These are phyloP conservation scores for Diplogelasinospora grovesii DNA, from an alignment of 495 filamentous ascomycete genomes.

Conservation along the genomic window DNA sequence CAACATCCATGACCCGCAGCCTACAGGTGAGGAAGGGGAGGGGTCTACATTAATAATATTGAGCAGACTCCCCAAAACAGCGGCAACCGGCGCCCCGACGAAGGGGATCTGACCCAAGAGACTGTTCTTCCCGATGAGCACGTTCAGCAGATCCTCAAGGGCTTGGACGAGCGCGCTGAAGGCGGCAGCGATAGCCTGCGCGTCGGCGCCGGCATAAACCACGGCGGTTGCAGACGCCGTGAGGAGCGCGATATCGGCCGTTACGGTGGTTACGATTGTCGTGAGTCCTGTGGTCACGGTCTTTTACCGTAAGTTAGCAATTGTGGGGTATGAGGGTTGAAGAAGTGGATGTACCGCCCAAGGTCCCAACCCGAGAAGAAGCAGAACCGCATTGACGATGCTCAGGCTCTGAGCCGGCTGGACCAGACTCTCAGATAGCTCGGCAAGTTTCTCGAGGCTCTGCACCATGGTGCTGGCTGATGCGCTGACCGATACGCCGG, in stretches of 20 bases:
- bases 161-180: conserved; percentile 17
- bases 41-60: conserved; percentile 20
- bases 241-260: not conserved
- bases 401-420: conserved; percentile 12
- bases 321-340: too few species aligned
- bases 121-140: conserved; percentile 25
- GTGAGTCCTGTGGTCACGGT: conserved; percentile 13
- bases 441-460: conserved; percentile 13
- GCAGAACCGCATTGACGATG: conserved; percentile 16
- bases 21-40: too few species aligned
- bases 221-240: not conserved
- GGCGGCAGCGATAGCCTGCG: conserved; percentile 8
- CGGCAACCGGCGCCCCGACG: conserved; percentile 2
- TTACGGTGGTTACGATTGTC: conserved; percentile 17
- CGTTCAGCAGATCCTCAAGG: conserved; percentile 23
- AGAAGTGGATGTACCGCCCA: too few species aligned
- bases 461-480: conserved; percentile 4
- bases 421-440: conserved; percentile 9
- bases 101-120: conserved; percentile 8
- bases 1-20: too few species aligned
- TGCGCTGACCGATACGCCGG: too few species aligned
- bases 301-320: conserved; percentile 5
- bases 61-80: conserved; percentile 15
- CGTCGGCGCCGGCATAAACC: not conserved
- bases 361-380: conserved; percentile 18